Evolutionary conservation across 2,329 filamentous ascomycete genomes (phyloP).

Genomic region (Neofusicoccum sp.): DNA sequence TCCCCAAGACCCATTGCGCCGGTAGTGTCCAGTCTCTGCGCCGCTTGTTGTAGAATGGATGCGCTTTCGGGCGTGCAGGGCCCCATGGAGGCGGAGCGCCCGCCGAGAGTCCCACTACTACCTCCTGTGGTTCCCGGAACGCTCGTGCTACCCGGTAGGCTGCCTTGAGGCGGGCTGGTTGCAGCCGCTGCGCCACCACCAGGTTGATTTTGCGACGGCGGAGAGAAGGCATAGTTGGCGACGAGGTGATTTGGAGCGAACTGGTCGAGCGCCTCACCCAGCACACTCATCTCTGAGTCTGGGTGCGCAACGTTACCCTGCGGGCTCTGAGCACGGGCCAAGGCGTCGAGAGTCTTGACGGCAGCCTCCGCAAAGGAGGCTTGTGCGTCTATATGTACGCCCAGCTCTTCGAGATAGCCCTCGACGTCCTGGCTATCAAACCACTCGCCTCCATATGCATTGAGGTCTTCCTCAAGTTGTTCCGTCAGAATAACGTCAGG

Average conservation of each 20-base stretch:
- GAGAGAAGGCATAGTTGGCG: neutral
- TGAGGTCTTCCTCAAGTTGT: conserved; percentile 52
- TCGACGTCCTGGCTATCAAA: conserved; percentile 79
- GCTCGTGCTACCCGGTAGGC: neutral
- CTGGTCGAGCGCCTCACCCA: conserved; percentile 14
- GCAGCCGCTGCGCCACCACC: neutral
- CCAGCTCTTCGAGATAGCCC: conserved; percentile 66
- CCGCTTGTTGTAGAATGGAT: neutral
- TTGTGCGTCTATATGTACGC: conserved; percentile 63
- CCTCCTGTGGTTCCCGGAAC: neutral
- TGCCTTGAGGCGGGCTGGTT: conserved; percentile 4
- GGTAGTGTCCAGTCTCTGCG: neutral
- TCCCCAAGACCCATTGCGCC: neutral
- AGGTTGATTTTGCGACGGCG: neutral
- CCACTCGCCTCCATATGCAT: conserved; percentile 73
- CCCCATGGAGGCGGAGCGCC: neutral
- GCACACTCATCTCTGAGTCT: conserved; percentile 11
- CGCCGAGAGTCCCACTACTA: neutral
- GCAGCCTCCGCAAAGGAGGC: conserved; percentile 62
- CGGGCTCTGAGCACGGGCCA: neutral
- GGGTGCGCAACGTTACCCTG: neutral
- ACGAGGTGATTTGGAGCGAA: conserved; percentile 17
- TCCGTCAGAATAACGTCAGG: conserved; percentile 2
- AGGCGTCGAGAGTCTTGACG: conserved; percentile 43
- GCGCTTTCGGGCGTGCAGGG: conserved; percentile 6